These are phyloP conservation scores for Leccinum boreale DNA, from an alignment of 768 basidiomycete genomes.

Conservation along the genomic window DNA sequence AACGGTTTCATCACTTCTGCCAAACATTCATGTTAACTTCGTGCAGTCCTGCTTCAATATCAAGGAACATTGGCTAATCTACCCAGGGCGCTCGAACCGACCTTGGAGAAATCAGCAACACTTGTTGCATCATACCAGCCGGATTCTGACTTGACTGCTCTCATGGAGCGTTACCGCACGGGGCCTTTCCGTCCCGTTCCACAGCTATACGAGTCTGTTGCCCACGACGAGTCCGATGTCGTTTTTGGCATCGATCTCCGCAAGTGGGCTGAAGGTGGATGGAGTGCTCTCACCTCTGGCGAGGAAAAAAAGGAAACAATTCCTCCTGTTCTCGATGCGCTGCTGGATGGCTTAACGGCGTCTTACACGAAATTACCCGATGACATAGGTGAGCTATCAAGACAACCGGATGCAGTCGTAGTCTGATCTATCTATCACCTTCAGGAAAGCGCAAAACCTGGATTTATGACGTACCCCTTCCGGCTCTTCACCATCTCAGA, in stretches of 20 bases:
- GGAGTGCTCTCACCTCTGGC: conserved; percentile 53
- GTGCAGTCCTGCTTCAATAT: conserved; percentile 76
- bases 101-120: conserved; percentile 67
- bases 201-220: conserved; percentile 81
- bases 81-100: conserved; percentile 61
- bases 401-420: not conserved
- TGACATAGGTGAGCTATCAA: conserved; percentile 54
- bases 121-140: conserved; percentile 84
- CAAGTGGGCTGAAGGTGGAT: conserved; percentile 86
- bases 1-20: conserved; percentile 5
- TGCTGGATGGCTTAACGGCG: conserved; percentile 61
- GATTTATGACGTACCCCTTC: conserved; percentile 92
- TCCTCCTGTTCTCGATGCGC: conserved; percentile 69
- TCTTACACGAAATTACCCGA: conserved; percentile 58
- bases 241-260: conserved; percentile 90
- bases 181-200: conserved; percentile 88
- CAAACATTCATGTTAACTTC: not conserved
- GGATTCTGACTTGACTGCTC: conserved; percentile 78
- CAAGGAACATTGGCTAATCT: conserved; percentile 76
- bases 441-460: conserved; percentile 84
- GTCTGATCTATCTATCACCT: conserved; percentile 3
- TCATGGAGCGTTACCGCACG: conserved; percentile 91
- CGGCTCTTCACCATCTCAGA: conserved; percentile 79
- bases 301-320: conserved; percentile 60
- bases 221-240: conserved; percentile 80